Percentiles rank a stretch among this genome's conserved stretches.
These are phyloP conservation scores for Leccinum sublutescens DNA, from an alignment of 768 basidiomycete genomes.

Conservation along the genomic window DNA sequence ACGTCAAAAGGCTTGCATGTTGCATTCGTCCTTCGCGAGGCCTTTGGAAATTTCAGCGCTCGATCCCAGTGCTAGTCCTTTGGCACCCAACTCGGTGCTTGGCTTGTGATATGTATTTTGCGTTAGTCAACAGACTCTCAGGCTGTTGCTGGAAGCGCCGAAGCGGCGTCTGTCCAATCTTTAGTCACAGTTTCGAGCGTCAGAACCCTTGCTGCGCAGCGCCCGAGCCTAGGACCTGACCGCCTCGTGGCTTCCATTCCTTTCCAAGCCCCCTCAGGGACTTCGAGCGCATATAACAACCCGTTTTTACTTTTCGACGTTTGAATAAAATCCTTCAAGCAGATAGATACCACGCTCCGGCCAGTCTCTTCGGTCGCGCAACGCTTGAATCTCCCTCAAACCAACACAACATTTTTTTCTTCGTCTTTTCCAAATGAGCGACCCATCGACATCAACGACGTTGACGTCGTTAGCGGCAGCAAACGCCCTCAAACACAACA, in stretches of 20 bases:
- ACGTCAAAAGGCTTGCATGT: no score
- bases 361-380: not conserved
- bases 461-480: not conserved
- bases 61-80: no score
- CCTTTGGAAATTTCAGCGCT: no score
- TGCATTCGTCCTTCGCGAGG: no score
- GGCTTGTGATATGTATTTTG: no score
- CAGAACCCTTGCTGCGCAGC: not conserved
- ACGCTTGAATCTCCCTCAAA: not conserved
- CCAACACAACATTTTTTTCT: not conserved
- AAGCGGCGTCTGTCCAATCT: not conserved
- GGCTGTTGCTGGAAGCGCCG: no score
- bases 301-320: not conserved
- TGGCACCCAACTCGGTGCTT: no score
- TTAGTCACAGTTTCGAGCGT: not conserved
- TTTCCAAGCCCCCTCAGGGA: not conserved
- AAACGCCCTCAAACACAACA: not conserved
- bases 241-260: slow-evolving; percentile 11
- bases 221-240: not conserved
- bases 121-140: no score
- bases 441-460: not conserved
- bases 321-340: not conserved
- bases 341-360: not conserved
- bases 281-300: not conserved
- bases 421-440: not conserved